Evolutionary conservation across 75 land plant species (phyloP).

Genomic region (Pinus tabuliformis): DNA sequence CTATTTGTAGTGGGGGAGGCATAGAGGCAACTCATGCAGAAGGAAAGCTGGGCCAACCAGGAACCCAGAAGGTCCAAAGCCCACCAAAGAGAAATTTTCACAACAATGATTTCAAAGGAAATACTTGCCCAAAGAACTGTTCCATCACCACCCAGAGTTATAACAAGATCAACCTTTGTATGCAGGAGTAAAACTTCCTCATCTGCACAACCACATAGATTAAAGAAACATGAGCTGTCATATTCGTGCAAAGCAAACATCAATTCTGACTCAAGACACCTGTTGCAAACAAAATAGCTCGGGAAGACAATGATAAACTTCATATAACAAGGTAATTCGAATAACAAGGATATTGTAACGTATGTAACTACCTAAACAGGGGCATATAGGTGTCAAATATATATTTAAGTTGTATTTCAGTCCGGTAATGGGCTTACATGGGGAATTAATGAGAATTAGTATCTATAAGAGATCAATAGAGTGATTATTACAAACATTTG

Average conservation of each 20-base stretch:
- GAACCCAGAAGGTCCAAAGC: background rate
- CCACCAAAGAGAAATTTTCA: background rate
- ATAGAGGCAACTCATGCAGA: no score
- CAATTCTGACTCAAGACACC: background rate
- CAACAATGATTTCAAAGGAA: background rate
- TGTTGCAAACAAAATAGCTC: background rate
- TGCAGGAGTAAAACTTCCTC: conserved; percentile 63
- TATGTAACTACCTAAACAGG: no score
- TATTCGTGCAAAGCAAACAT: background rate
- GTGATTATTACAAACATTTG: no score
- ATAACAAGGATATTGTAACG: background rate
- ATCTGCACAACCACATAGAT: conserved; percentile 39
- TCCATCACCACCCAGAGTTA: conserved; percentile 98
- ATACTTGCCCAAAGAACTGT: conserved; percentile 93
- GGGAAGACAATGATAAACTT: background rate
- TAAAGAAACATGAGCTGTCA: background rate
- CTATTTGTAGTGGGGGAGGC: background rate
- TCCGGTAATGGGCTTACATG: no score
- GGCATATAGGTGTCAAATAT: no score
- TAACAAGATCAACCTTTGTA: conserved; percentile 81
- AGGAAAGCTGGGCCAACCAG: background rate
- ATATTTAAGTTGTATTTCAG: no score
- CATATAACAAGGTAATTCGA: background rate
- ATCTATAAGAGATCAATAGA: no score
- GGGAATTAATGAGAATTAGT: no score